Evolutionary conservation across 2,329 filamentous ascomycete genomes (phyloP).

Genomic region (Neurospora sp.): DNA sequence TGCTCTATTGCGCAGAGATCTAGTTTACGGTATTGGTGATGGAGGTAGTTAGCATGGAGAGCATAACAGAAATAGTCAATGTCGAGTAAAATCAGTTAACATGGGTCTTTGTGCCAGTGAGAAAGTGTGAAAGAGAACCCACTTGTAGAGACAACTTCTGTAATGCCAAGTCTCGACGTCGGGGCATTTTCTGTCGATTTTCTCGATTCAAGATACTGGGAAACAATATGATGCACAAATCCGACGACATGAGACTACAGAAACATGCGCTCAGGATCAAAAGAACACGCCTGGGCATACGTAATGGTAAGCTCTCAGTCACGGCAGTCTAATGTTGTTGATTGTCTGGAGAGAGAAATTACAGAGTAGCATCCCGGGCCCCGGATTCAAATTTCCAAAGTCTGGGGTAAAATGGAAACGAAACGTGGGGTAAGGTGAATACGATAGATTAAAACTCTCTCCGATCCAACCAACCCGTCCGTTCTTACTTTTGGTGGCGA

Average conservation of each 20-base stretch:
- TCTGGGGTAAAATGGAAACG: neutral
- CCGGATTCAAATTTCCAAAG: neutral
- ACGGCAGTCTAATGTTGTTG: neutral
- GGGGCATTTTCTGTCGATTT: neutral
- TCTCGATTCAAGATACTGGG: neutral
- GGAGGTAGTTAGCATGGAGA: neutral
- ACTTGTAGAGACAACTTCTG: neutral
- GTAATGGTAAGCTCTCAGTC: neutral
- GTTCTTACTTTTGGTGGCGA: neutral
- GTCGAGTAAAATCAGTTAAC: neutral
- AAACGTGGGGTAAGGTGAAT: neutral
- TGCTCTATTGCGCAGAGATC: neutral
- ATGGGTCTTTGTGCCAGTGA: neutral
- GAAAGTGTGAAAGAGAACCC: neutral
- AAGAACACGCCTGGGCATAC: neutral
- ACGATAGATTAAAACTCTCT: neutral
- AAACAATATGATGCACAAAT: neutral
- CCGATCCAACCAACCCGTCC: neutral
- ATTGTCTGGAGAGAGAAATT: constrained; percentile 1
- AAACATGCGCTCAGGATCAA: neutral
- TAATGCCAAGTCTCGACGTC: neutral
- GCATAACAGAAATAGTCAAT: neutral
- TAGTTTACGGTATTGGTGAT: neutral
- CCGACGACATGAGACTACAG: neutral
- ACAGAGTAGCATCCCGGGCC: constrained; percentile 4